These are phyloP conservation scores for Trichoderma pleuroti DNA, from an alignment of 2,329 filamentous ascomycete genomes.

Conservation along the genomic window DNA sequence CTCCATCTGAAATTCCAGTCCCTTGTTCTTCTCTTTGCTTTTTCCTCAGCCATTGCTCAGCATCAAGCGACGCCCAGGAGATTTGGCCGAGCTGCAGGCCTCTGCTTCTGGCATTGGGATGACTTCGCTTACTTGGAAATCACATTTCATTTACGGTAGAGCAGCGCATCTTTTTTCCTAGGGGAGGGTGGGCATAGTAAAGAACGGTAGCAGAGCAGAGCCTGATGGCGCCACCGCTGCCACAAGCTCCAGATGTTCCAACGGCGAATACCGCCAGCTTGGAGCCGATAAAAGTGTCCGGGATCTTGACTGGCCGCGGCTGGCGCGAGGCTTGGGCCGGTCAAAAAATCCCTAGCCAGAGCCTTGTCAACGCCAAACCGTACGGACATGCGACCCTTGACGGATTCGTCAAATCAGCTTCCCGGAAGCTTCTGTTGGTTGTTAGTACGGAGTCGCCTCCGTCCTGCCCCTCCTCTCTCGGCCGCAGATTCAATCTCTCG, in stretches of 20 bases:
- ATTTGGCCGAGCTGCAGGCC: background rate
- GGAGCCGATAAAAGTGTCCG: background rate
- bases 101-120: background rate
- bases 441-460: background rate
- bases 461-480: background rate
- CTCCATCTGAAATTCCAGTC: background rate
- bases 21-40: background rate
- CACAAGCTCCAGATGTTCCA: background rate
- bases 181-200: background rate
- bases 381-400: background rate
- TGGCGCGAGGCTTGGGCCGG: background rate
- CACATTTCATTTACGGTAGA: background rate
- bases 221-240: background rate
- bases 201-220: background rate
- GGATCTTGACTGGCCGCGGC: background rate
- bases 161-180: background rate
- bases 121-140: background rate
- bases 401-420: background rate
- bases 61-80: background rate
- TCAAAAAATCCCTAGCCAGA: background rate
- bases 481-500: background rate
- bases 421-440: background rate
- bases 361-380: background rate
- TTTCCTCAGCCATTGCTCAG: background rate
- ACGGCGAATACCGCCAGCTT: conserved; percentile 2